phyloP scores from a whole-genome alignment of 2,329 filamentous ascomycete genomes.

The Pseudofabraea citricarpa region DNA sequence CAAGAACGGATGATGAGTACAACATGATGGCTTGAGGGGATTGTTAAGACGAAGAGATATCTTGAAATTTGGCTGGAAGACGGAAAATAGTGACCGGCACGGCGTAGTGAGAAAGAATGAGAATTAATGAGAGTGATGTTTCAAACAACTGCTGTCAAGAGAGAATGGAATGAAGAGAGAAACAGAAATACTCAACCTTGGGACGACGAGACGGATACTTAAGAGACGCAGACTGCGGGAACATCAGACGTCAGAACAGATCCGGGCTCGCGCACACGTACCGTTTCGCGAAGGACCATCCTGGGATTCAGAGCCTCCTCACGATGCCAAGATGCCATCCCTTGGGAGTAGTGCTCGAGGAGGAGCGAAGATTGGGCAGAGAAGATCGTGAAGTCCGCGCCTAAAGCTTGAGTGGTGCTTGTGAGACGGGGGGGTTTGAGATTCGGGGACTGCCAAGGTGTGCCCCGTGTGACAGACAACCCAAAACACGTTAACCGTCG shows the following conservation, averaged over 20 bases:
- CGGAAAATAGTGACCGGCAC: slow-evolving; percentile 1
- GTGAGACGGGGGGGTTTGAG: too few species aligned
- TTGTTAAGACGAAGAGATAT: background rate
- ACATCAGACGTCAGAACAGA: background rate
- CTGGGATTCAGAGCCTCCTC: background rate
- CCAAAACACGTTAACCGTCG: too few species aligned
- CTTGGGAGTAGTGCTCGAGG: too few species aligned
- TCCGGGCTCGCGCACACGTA: background rate
- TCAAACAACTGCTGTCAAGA: background rate
- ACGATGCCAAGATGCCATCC: background rate
- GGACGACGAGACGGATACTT: background rate
- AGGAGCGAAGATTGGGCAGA: too few species aligned
- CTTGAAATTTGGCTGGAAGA: background rate
- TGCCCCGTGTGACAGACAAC: too few species aligned
- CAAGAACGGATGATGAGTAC: background rate
- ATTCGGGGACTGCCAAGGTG: too few species aligned
- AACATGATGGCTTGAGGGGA: slow-evolving; percentile 1
- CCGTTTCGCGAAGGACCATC: background rate
- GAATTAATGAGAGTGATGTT: slow-evolving; percentile 2
- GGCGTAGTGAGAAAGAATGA: background rate
- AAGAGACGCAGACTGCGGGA: background rate
- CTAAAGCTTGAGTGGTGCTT: too few species aligned
- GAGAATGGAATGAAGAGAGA: background rate
- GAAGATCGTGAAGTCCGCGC: too few species aligned
- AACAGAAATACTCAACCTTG: background rate